Base-by-base conservation (phyloP, 176 grass and related monocot genomes). In the Cenchrus fungigraminus region DNA sequence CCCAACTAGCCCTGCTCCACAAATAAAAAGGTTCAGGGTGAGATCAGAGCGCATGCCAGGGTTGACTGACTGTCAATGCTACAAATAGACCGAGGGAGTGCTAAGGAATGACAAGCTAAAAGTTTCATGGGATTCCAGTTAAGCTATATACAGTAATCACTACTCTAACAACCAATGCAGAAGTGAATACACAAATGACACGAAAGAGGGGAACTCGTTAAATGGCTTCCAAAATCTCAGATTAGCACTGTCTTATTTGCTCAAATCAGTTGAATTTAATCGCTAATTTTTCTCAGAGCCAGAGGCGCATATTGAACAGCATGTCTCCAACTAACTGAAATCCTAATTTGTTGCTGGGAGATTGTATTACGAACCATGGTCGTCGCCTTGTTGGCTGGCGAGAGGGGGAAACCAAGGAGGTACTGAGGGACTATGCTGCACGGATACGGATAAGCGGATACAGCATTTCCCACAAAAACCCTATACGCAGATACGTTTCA, bases 1-100 rank as follows among this genome's bases (percentile, higher is more conserved):
- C 12, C 5, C 16, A 68, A 16, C 45, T 44, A 63, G 4, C 12
- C 50, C 78, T 76, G 85, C 60, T 81, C 78, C 61, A 87, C 7
- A 47, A 5, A 25, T 25, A 25, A 9, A 83, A 74, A 16, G 57
- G 57, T 64, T 74, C 53, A 34, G 47, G 8, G 80, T 82, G 80
- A 82, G 79, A 68, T 68, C 17, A 20, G 40, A 43, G 20, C 20
- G 43, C 28, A 77, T 61, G 75, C 40, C 3, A 11, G 20, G 56
- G 32, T 5, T 5, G 31, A 40, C 31, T 57, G 54, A 40, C 12
- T 40, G 15, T 20, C 73, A 56, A n/a, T 37, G 51, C 2, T 32
- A 50, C 5, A 72, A 47, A 74, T 31, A 31, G 28, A 65, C 11
- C 62, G 9, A 65, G 22, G 60, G 60, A 12, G 22, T 63, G 60